Conservation (phyloP, 1,284 basidiomycete species). For the Tilletiopsis washingtonensis region DNA sequence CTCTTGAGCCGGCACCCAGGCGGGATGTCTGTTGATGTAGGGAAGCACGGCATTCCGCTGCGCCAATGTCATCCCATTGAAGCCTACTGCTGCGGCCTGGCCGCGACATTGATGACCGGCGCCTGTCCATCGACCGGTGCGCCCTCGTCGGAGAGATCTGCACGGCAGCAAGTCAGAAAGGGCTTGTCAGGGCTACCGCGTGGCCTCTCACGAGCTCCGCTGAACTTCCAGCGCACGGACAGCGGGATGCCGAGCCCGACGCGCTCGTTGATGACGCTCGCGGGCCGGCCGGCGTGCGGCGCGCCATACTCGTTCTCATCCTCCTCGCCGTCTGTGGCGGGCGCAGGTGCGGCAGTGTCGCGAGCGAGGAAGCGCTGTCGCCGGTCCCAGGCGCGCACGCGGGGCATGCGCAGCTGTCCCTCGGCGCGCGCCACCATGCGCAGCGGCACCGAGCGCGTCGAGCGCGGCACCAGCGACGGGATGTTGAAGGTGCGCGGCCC, state of each 20-base stretch:
- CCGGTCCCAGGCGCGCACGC: constrained; percentile 2
- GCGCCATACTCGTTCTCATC: not conserved
- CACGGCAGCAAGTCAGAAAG: no score
- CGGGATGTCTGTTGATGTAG: no score
- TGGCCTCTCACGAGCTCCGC: no score
- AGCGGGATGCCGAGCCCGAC: constrained; percentile 2
- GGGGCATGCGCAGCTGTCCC: not conserved
- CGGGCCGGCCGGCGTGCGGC: not conserved
- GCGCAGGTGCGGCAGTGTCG: not conserved
- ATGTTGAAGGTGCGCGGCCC: constrained; percentile 2
- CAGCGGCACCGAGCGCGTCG: constrained; percentile 4
- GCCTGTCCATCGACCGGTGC: no score
- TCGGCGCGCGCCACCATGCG: not conserved
- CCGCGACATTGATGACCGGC: no score
- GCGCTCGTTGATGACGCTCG: constrained; percentile 1
- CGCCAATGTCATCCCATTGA: no score
- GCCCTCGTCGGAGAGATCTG: no score
- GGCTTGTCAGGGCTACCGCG: no score
- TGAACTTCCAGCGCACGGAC: not conserved
- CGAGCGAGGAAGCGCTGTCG: not conserved
- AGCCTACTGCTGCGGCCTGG: no score
- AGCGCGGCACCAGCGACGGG: constrained; percentile 1
- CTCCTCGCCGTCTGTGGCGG: no score
- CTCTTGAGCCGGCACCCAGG: no score
- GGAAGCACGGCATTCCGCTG: no score